phyloP scores from a whole-genome alignment of 768 basidiomycete species.

The Lactifluus subvellereus region DNA sequence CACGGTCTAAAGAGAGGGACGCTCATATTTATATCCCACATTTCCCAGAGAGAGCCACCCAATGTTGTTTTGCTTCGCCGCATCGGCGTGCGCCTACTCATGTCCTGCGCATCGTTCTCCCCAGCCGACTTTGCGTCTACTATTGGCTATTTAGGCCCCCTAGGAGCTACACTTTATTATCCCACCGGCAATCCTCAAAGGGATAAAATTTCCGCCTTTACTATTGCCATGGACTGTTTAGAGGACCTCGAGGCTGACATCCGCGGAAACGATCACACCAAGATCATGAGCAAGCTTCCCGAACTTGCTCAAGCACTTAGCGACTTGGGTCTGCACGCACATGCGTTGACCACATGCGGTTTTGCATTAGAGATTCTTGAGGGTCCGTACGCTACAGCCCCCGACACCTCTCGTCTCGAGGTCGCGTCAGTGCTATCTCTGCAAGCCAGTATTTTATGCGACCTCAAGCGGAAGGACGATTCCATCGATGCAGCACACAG shows the following conservation, averaged over 20 bases:
- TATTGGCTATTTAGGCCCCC: conserved; percentile 6
- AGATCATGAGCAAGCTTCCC: neutral
- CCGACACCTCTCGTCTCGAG: neutral
- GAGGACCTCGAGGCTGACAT: neutral
- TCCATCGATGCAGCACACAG: neutral
- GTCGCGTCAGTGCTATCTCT: conserved; percentile 1
- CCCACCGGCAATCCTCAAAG: conserved; percentile 6
- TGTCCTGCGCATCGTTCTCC: conserved; percentile 9
- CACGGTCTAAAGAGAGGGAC: neutral
- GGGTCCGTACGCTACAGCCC: neutral
- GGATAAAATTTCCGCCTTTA: conserved; percentile 1
- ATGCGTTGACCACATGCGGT: conserved; percentile 1
- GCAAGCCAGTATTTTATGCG: conserved; percentile 5
- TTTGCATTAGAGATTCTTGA: neutral
- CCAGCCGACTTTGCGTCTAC: conserved; percentile 8
- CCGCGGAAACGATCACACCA: neutral
- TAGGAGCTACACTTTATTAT: neutral
- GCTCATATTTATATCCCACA: neutral
- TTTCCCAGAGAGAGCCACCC: neutral
- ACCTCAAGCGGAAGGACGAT: conserved; percentile 9
- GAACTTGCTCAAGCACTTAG: conserved; percentile 14
- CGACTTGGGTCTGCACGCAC: conserved; percentile 8
- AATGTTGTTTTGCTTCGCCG: neutral
- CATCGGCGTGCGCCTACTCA: conserved; percentile 7
- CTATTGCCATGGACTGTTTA: conserved; percentile 1